Evolutionary conservation across 2,329 filamentous ascomycete genomes (phyloP).

Genomic region (Colletotrichum limetticola): DNA sequence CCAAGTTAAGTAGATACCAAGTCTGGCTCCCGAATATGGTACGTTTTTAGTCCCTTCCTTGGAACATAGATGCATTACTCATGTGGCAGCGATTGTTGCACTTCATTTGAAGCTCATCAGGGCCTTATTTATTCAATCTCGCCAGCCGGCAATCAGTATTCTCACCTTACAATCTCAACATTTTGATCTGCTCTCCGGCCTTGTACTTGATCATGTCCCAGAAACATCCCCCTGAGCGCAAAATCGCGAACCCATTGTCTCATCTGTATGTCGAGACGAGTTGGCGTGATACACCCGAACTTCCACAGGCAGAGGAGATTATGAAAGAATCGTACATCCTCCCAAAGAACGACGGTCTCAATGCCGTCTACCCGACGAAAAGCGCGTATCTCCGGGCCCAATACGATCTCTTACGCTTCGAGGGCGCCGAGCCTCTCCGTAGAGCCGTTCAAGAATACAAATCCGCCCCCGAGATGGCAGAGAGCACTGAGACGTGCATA

Average conservation of each 20-base stretch:
- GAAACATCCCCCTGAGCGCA: not conserved
- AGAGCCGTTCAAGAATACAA: constrained; percentile 70
- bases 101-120: not conserved
- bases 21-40: too few species aligned
- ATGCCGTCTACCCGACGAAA: constrained; percentile 68
- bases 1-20: not conserved
- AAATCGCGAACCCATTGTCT: too few species aligned
- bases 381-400: constrained; percentile 77
- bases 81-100: not conserved
- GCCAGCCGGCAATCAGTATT: not conserved
- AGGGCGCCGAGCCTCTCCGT: constrained; percentile 76
- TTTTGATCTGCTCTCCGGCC: not conserved
- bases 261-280: not conserved
- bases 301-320: constrained; percentile 66
- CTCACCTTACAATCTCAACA: not conserved
- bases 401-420: constrained; percentile 80
- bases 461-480: constrained; percentile 62
- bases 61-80: not conserved
- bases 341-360: constrained; percentile 63
- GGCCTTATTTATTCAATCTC: not conserved
- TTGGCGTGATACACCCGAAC: constrained; percentile 54
- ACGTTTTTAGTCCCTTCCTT: not conserved
- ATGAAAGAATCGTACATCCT: constrained; percentile 45
- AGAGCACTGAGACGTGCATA: constrained; percentile 68
- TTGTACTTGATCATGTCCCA: not conserved